Conservation (phyloP, 2,329 filamentous ascomycete species). For the Aspergillus ochraceoroseus region DNA sequence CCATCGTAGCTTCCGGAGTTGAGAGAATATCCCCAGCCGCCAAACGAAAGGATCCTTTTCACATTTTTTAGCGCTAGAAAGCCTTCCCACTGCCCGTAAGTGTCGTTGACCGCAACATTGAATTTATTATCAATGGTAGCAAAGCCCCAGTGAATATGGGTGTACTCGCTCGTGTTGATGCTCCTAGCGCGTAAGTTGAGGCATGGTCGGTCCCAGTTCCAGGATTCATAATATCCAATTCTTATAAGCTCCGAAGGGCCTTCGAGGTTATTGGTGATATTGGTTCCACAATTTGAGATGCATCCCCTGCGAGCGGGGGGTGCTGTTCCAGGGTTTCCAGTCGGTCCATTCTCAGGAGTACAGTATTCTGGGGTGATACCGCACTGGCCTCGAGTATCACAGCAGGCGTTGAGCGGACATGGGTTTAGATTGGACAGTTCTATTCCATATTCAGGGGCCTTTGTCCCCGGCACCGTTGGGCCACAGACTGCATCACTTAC, state of each 20-base stretch:
- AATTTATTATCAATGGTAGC: constrained; percentile 32
- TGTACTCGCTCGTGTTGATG: constrained; percentile 22
- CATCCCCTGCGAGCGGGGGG: constrained; percentile 35
- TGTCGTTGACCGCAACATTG: constrained; percentile 25
- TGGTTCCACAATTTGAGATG: constrained; percentile 43
- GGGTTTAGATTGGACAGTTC: constrained; percentile 42
- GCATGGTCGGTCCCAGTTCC: constrained; percentile 30
- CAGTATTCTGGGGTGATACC: constrained; percentile 47
- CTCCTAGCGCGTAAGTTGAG: constrained; percentile 26
- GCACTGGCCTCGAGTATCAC: constrained; percentile 46
- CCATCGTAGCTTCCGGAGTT: constrained; percentile 35
- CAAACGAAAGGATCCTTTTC: constrained; percentile 27
- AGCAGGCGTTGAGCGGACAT: constrained; percentile 46
- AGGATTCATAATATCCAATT: constrained; percentile 36
- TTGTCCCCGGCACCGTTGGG: constrained; percentile 42
- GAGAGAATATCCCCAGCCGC: constrained; percentile 46
- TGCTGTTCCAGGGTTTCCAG: constrained; percentile 39
- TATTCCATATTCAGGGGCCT: constrained; percentile 27
- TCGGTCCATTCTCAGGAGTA: constrained; percentile 22
- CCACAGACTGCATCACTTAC: constrained; percentile 44
- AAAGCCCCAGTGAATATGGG: constrained; percentile 41
- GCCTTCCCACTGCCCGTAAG: constrained; percentile 24
- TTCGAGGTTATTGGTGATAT: constrained; percentile 29
- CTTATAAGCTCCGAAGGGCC: constrained; percentile 20
- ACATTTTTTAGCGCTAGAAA: constrained; percentile 28